Base-by-base conservation (phyloP, 2,329 filamentous ascomycete genomes). In the Mariannaea elegans region DNA sequence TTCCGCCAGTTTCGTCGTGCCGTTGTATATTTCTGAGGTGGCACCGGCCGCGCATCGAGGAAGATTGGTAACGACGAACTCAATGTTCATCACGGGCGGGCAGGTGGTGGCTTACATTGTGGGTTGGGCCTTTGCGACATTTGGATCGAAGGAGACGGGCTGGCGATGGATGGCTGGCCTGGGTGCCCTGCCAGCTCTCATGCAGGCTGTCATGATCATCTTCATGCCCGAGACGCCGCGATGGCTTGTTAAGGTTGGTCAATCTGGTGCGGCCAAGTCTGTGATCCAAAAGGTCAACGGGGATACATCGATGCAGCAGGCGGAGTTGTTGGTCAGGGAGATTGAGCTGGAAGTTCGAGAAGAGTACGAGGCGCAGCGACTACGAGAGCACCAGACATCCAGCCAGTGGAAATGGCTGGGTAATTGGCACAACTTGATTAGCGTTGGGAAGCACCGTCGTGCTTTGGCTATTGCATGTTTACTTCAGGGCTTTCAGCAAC, bases 151-250 rank as follows among this genome's bases (percentile, higher is more conserved):
- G 19, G 72, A 71, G 32, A 84, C 83, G 12, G 92, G 90, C 2
- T 98, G 94, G 94, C 83, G 93, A 48, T 96, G 91, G 89, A 94
- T 97, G 86, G 93, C 97, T 0, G 94, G 94, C 0, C 76, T 97
- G 0, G 94, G 94, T 1, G 91, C 91, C 8, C 62, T 90, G 23
- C 94, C 94, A 0, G 94, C 93, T 0, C 74, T 85, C 0, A 55
- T 93, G 3, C 94, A 97, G 73, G 84, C 87, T 5, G 73, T 82
- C 0, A 78, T 96, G 54, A 78, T 97, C 59, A 68, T 87, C 2
- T 81, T 87, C 50, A 90, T 97, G 85, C 93, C 93, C 0, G 94
- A 98, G 77, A 96, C 92, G 12, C 94, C 94, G 31, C 84, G 94
- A 21, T 97, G 92, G 90, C 82, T 97, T 19, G 88, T 97, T 18